Conservation (phyloP, 257 asterid genomes). For the Penstemon davidsonii region DNA sequence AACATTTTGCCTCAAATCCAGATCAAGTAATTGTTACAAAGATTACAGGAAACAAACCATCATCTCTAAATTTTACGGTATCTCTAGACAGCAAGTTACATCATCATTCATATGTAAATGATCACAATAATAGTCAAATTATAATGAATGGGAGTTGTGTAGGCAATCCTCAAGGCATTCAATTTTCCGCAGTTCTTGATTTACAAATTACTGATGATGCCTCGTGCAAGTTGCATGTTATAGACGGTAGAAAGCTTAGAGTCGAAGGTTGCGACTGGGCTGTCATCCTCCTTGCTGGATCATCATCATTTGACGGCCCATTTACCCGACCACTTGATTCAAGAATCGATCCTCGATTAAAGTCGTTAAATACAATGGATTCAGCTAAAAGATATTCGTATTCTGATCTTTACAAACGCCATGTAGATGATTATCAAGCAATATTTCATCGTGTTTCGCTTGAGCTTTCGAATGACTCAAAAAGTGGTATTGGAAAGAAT, state of each 20-base stretch:
- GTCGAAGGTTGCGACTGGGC: conserved; percentile 67
- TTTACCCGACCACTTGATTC: conserved; percentile 59
- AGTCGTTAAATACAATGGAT: conserved; percentile 43
- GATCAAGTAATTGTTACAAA: conserved; percentile 60
- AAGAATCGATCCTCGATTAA: conserved; percentile 47
- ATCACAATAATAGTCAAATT: conserved; percentile 42
- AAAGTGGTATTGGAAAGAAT: conserved; percentile 2
- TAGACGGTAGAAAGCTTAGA: conserved; percentile 51
- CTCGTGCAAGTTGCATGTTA: conserved; percentile 32
- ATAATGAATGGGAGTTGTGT: conserved; percentile 63
- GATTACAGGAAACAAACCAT: conserved; percentile 57
- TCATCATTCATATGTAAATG: conserved; percentile 51
- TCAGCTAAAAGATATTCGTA: conserved; percentile 52
- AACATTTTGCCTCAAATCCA: conserved; percentile 65
- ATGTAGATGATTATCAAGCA: conserved; percentile 64
- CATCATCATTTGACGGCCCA: conserved; percentile 77
- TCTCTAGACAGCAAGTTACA: conserved; percentile 62
- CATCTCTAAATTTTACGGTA: conserved; percentile 47
- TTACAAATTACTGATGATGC: conserved; percentile 49
- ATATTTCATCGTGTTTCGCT: conserved; percentile 73
- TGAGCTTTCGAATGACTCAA: conserved; percentile 50
- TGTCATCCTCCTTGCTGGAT: conserved; percentile 56
- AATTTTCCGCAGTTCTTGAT: conserved; percentile 65
- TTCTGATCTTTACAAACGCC: conserved; percentile 61
- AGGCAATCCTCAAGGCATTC: conserved; percentile 60